Percentiles rank a stretch among this genome's conserved stretches.
Evolutionary conservation across 148 eudicot genomes (phyloP).

Genomic region (Suaeda aralocaspica): DNA sequence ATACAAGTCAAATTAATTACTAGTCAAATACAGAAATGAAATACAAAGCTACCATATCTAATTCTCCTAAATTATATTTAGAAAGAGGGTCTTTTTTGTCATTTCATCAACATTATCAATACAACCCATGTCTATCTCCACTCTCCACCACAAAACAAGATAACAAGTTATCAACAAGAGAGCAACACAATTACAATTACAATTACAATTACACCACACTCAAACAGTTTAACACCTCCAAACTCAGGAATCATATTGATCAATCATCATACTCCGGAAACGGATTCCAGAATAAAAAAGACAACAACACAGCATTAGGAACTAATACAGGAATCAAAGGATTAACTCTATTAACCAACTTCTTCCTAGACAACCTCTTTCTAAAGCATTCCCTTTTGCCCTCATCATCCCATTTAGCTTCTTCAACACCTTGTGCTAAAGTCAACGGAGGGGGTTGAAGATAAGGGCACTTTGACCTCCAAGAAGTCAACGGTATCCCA

Average conservation of each 20-base stretch:
- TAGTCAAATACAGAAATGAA: too few relatives aligned
- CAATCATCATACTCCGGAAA: too few relatives aligned
- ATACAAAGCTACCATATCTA: too few relatives aligned
- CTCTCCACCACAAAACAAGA: slow-evolving; percentile 12
- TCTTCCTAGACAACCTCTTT: slow-evolving; percentile 39
- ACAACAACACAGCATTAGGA: slow-evolving; percentile 45
- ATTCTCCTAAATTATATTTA: too few relatives aligned
- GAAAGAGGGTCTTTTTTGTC: too few relatives aligned
- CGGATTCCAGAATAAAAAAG: slow-evolving; percentile 38
- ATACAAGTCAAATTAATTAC: too few relatives aligned
- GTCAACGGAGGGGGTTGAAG: slow-evolving; percentile 60
- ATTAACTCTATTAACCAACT: slow-evolving; percentile 33
- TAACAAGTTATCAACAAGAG: too few relatives aligned
- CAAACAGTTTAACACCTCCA: too few relatives aligned
- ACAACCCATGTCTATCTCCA: too few relatives aligned
- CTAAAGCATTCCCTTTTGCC: slow-evolving; percentile 49
- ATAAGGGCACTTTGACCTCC: slow-evolving; percentile 91
- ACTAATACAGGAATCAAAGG: slow-evolving; percentile 61
- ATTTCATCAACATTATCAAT: too few relatives aligned
- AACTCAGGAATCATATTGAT: slow-evolving; percentile 22
- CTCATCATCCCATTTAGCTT: slow-evolving; percentile 64
- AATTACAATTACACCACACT: too few relatives aligned
- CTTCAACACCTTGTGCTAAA: slow-evolving; percentile 73
- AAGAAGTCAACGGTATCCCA: slow-evolving; percentile 56
- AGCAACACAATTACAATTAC: too few relatives aligned